These are phyloP conservation scores for Ambrosiella cleistominuta DNA, from an alignment of 2,329 filamentous ascomycete species.

Conservation along the genomic window DNA sequence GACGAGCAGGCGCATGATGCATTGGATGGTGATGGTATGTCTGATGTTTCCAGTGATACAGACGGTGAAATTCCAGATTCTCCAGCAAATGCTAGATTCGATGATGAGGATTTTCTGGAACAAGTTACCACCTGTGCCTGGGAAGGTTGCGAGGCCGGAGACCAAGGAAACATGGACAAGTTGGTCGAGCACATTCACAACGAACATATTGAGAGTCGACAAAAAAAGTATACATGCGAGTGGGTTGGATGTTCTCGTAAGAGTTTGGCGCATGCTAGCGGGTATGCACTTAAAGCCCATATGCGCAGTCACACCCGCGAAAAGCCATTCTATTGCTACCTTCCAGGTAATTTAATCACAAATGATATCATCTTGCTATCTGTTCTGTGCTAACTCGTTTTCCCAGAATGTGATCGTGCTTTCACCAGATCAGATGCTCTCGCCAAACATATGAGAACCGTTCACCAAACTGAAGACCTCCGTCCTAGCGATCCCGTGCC, in stretches of 20 bases:
- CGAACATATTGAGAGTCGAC: constrained; percentile 79
- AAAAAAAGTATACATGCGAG: constrained; percentile 97
- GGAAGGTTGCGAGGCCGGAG: constrained; percentile 55
- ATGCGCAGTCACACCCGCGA: constrained; percentile 96
- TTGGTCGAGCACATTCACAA: constrained; percentile 75
- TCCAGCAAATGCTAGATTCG: constrained; percentile 45
- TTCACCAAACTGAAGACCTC: constrained; percentile 82
- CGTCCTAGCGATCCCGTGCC: constrained; percentile 61
- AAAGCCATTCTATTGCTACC: constrained; percentile 92
- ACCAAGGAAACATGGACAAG: constrained; percentile 63
- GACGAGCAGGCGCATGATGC: constrained; percentile 13
- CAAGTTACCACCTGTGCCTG: constrained; percentile 65
- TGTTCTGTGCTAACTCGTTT: neutral
- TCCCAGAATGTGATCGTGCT: constrained; percentile 79
- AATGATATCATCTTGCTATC: neutral
- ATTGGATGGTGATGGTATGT: constrained; percentile 29
- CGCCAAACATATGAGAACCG: constrained; percentile 95
- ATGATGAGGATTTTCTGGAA: constrained; percentile 59
- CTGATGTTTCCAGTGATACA: constrained; percentile 76
- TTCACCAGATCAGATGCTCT: constrained; percentile 93
- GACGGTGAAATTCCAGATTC: constrained; percentile 69
- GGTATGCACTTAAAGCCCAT: constrained; percentile 88
- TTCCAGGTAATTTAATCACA: constrained; percentile 50
- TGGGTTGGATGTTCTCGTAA: constrained; percentile 84
- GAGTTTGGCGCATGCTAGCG: constrained; percentile 80